These are phyloP conservation scores for Ambrosiella cleistominuta DNA, from an alignment of 2,329 filamentous ascomycete genomes.

Conservation along the genomic window DNA sequence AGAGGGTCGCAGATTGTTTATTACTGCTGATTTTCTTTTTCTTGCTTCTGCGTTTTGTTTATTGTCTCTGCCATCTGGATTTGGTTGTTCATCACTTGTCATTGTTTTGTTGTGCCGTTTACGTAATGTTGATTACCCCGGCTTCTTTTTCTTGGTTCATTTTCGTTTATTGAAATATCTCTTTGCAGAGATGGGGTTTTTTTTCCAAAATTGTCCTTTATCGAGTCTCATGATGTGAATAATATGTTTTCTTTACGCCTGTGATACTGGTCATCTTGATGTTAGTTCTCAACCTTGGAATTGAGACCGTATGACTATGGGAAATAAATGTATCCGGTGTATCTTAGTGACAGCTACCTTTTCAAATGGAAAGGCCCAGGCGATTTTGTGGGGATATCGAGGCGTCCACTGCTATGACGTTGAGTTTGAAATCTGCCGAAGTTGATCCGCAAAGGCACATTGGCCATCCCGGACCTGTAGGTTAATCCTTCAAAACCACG, in stretches of 20 bases:
- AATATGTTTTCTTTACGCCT: not conserved
- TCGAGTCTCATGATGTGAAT: not conserved
- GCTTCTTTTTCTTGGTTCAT: not conserved
- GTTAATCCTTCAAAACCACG: not conserved
- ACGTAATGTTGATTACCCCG: conserved; percentile 9
- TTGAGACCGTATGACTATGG: too few species aligned
- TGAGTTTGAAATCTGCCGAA: not conserved
- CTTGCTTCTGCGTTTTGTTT: not conserved
- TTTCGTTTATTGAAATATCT: conserved; percentile 2
- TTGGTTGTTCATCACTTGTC: conserved; percentile 4
- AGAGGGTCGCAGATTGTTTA: not conserved
- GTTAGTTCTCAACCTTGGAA: too few species aligned
- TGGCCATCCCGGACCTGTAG: not conserved
- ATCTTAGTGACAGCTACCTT: too few species aligned
- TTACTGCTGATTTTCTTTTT: not conserved
- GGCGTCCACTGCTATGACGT: too few species aligned
- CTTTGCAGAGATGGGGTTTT: not conserved
- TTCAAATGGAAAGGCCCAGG: too few species aligned
- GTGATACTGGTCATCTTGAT: too few species aligned
- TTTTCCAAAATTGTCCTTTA: not conserved
- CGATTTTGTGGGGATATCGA: too few species aligned
- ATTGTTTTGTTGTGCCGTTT: conserved; percentile 4
- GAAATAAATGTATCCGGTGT: too few species aligned
- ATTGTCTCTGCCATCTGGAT: conserved; percentile 1
- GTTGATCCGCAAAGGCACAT: not conserved